Percentiles rank a stretch among this genome's conserved stretches.
Evolutionary conservation across 495 filamentous ascomycete species (phyloP).

Genomic region (Trichoderma asperelloides): DNA sequence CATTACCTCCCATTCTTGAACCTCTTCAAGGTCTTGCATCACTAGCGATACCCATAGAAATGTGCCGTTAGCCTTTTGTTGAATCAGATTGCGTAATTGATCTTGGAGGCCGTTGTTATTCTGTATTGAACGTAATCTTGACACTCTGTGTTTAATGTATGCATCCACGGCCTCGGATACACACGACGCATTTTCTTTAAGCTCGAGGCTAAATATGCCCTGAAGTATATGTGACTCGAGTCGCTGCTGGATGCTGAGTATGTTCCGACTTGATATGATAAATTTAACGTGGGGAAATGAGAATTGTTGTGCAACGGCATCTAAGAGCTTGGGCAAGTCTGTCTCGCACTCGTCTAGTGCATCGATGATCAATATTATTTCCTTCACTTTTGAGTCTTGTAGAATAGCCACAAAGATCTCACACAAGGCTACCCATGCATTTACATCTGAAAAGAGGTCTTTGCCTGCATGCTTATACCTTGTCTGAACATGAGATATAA

Average conservation of each 20-base stretch:
- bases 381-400: constrained; percentile 16
- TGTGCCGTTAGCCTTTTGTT: constrained; percentile 19
- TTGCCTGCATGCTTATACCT: constrained; percentile 21
- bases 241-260: not conserved
- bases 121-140: constrained; percentile 12
- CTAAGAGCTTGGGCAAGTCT: constrained; percentile 18
- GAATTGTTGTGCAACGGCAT: constrained; percentile 16
- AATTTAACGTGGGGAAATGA: not conserved
- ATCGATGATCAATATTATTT: constrained; percentile 29
- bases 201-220: constrained; percentile 12
- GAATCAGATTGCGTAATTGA: constrained; percentile 15
- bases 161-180: constrained; percentile 18
- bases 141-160: constrained; percentile 29
- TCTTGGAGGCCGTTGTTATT: constrained; percentile 14
- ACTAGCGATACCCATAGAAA: constrained; percentile 29
- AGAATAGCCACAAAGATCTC: constrained; percentile 25
- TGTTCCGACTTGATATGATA: not conserved
- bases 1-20: constrained; percentile 9
- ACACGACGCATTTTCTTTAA: constrained; percentile 23
- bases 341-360: constrained; percentile 37
- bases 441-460: constrained; percentile 22
- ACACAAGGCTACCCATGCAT: constrained; percentile 22
- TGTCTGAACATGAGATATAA: constrained; percentile 23
- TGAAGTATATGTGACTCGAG: constrained; percentile 12
- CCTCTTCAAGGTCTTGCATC: constrained; percentile 17